Evolutionary conservation across 768 basidiomycete genomes (phyloP), one percentile per base, ranked within the genome.

Genomic region (Macrolepiota albuminosa): DNA sequence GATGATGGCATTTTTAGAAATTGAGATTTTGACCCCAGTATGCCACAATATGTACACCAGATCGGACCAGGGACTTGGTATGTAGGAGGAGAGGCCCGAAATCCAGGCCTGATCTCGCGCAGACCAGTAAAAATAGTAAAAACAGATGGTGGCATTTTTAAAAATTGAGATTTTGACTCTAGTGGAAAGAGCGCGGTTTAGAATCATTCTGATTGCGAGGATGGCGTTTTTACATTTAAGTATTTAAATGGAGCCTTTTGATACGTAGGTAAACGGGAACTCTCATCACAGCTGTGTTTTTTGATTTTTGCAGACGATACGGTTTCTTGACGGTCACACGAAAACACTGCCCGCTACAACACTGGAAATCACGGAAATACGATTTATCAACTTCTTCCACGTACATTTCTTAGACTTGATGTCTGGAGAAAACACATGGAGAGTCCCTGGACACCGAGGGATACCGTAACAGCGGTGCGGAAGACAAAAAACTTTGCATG

Each of bases 121-220:
- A 26, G 52, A 26, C 40, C 9, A 39, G 26, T 29, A n/a, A n/a
- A 40, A 29, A 40, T 4, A 39, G 37, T 26, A 10, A n/a, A 54
- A 54, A 40, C 16, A 16, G 18, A 24, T 18, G 16, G 16, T 29
- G 6, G 21, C n/a, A 29, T 33, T 54, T 16, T 31, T 18, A 29
- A 16, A 5, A 10, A 56, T n/a, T 9, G 10, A 26, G 1, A n/a
- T 49, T 8, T 29, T 34, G 50, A 24, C 39, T 47, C 37, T 16
- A 47, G 33, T 24, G 18, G 47, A 55, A 49, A 55, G 26, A 40
- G 11, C 5, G 43, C 21, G 5, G 36, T n/a, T 43, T 54, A 13
- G 31, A 39, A 33, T 48, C n/a, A 55, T 36, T 49, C 24, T 60
- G 54, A 56, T 60, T 60, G 48, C 59, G 54, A 60, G 47, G 54